Evolutionary conservation across 176 grass and related monocot species (phyloP).

Genomic region (Raddia distichophylla): DNA sequence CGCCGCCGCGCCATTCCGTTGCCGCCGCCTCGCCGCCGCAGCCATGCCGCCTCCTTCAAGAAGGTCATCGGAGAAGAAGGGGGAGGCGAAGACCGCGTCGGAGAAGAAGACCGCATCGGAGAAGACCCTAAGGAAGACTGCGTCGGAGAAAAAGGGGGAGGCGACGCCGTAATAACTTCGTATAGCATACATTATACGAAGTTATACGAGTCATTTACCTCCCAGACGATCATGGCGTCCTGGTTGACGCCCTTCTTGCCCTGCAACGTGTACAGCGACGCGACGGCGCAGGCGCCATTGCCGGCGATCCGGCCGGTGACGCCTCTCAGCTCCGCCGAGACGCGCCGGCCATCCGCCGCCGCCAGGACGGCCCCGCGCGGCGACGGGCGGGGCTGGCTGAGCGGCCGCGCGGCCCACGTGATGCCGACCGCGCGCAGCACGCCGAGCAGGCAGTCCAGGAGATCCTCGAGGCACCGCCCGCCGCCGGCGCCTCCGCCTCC

Average conservation of each 20-base stretch:
- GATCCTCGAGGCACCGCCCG: constrained; percentile 35
- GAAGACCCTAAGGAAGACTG: too few relatives aligned
- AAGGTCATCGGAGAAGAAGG: too few relatives aligned
- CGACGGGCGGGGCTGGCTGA: constrained; percentile 41
- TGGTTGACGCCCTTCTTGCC: constrained; percentile 94
- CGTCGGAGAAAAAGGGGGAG: too few relatives aligned
- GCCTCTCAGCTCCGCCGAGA: constrained; percentile 49
- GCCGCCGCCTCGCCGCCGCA: too few relatives aligned
- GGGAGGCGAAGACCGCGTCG: too few relatives aligned
- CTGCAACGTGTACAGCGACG: constrained; percentile 86
- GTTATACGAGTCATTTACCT: constrained; percentile 69
- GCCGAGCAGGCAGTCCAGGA: constrained; percentile 61
- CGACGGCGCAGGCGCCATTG: constrained; percentile 66
- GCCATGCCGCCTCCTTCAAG: too few relatives aligned
- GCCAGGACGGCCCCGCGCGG: constrained; percentile 15
- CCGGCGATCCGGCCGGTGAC: constrained; percentile 72
- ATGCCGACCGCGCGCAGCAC: constrained; percentile 65
- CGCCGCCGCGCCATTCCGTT: too few relatives aligned
- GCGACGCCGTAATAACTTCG: too few relatives aligned
- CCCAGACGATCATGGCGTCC: constrained; percentile 96
- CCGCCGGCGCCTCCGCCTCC: background rate
- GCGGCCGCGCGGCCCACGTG: constrained; percentile 45
- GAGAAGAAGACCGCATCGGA: too few relatives aligned
- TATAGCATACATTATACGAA: too few relatives aligned
- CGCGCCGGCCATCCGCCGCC: constrained; percentile 25